Percentiles rank a stretch among this genome's conserved stretches.
Evolutionary conservation across 805 yeast species (phyloP).

Genomic region (Schwanniomyces sp.): DNA sequence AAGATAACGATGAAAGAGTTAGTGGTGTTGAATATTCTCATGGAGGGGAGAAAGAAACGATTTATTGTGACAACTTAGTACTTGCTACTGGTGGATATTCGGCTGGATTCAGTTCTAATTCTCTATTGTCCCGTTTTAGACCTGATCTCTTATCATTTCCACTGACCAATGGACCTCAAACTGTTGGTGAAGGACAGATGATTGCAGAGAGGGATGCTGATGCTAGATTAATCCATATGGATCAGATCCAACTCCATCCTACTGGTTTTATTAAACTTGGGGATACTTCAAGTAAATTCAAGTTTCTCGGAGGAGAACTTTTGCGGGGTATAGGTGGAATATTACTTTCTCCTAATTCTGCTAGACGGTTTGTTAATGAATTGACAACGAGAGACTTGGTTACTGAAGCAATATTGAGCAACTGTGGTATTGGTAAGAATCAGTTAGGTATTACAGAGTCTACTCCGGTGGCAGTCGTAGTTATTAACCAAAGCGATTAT

Average conservation of each 20-base stretch:
- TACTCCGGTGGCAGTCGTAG: slow-evolving; percentile 19
- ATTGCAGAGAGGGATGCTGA: slow-evolving; percentile 44
- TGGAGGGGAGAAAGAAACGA: slow-evolving; percentile 15
- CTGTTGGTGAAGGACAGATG: slow-evolving; percentile 60
- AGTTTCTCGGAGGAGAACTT: slow-evolving; percentile 60
- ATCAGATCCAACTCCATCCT: slow-evolving; percentile 61
- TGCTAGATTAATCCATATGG: slow-evolving; percentile 56
- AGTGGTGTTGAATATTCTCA: slow-evolving; percentile 41
- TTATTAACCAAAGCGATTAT: slow-evolving; percentile 45
- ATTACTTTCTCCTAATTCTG: slow-evolving; percentile 42
- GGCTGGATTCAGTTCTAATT: slow-evolving; percentile 35
- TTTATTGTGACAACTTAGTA: slow-evolving; percentile 31
- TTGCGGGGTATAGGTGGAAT: slow-evolving; percentile 62
- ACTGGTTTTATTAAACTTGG: slow-evolving; percentile 51
- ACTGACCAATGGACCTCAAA: slow-evolving; percentile 55
- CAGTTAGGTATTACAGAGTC: slow-evolving; percentile 8
- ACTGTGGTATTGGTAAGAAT: slow-evolving; percentile 17
- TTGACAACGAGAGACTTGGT: slow-evolving; percentile 54
- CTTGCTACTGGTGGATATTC: slow-evolving; percentile 64
- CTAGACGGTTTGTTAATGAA: slow-evolving; percentile 55
- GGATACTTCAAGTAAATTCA: slow-evolving; percentile 41
- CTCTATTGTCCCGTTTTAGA: slow-evolving; percentile 38
- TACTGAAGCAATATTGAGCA: slow-evolving; percentile 38
- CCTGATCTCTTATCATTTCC: slow-evolving; percentile 49
- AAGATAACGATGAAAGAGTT: slow-evolving; percentile 30